Evolutionary conservation across 2,329 filamentous ascomycete species (phyloP), one percentile per base, ranked within the genome.

Genomic region (Pseudogymnoascus sp.): DNA sequence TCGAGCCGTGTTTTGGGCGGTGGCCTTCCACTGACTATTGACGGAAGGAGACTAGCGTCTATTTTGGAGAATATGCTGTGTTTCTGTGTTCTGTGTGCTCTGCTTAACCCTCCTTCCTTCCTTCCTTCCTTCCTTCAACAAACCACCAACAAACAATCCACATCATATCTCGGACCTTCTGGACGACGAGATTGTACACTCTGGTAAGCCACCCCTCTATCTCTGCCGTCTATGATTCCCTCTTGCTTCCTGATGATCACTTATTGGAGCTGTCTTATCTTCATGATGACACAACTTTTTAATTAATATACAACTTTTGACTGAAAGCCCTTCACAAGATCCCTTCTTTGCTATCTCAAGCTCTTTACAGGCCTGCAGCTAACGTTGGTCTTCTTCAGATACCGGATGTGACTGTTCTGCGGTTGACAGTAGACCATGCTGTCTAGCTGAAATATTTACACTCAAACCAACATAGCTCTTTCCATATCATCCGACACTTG

Each of bases 211-310:
- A 1, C 2, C 12, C 5, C 15, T 37, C 33, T 59, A 6, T 59
- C 18, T 36, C 33, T 59, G 1, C 29, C 9, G 2, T 3, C 15
- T 27, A 6, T 12, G 27, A 5, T 25, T 8, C n/a, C 13, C 55
- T 8, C 7, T 29, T 29, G 31, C 21, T 27, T 39, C 60, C 48
- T 61, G 60, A 62, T 65, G 36, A 64, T 70, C 67, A 70, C 69
- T 64, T 73, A 73, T 73, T 73, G 72, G 72, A 73, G 72, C 72
- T 73, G 72, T 73, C 72, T 69, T 72, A 73, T 67, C 64, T 60
- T 65, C 62, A 64, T 71, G 69, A 68, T 70, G 69, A 71, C 55
- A 67, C 61, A 71, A 67, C 63, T 60, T 64, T 40, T 67, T 66
- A 60, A 64, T 69, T 69, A 69, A 59, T 59, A 59, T 64, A 67